Evolutionary conservation across 805 yeast genomes (phyloP).

Genomic region (Tetrapisispora iriomotensis): DNA sequence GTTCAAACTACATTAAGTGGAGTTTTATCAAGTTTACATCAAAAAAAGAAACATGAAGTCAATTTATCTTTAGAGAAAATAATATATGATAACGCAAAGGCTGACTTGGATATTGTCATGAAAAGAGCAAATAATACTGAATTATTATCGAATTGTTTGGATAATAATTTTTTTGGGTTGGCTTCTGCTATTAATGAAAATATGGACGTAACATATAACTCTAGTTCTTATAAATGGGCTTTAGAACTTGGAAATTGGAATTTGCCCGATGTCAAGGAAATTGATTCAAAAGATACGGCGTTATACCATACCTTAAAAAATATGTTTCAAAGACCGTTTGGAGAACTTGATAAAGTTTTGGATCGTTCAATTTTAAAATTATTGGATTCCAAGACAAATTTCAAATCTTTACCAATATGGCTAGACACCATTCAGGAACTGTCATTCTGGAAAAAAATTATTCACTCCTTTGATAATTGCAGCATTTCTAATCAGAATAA

Average conservation of each 20-base stretch:
- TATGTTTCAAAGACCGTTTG: slow-evolving; percentile 19
- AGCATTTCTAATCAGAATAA: no score
- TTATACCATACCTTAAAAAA: slow-evolving; percentile 45
- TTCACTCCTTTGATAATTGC: no score
- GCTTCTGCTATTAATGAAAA: slow-evolving; percentile 32
- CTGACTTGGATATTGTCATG: slow-evolving; percentile 35
- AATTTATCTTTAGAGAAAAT: slow-evolving; percentile 32
- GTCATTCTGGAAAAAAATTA: slow-evolving; percentile 6
- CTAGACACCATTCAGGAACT: slow-evolving; percentile 12
- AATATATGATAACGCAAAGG: slow-evolving; percentile 45
- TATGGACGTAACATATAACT: slow-evolving; percentile 7
- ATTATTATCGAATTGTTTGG: slow-evolving; percentile 29
- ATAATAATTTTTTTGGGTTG: slow-evolving; percentile 49
- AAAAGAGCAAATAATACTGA: slow-evolving; percentile 1
- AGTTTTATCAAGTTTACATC: slow-evolving; percentile 37
- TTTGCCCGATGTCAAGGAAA: slow-evolving; percentile 38
- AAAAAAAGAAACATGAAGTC: slow-evolving; percentile 18
- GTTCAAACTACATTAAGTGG: slow-evolving; percentile 42
- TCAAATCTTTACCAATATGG: slow-evolving; percentile 16
- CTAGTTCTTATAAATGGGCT: slow-evolving; percentile 45
- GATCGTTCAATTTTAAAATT: slow-evolving; percentile 6
- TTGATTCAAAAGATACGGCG: slow-evolving; percentile 34
- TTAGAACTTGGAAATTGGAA: slow-evolving; percentile 80
- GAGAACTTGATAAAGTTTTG: background rate
- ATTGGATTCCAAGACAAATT: slow-evolving; percentile 4